Evolutionary conservation across 139 green algal genomes (phyloP), one percentile per base, ranked within the genome.

Genomic region (Limnomonas spitsbergensis): DNA sequence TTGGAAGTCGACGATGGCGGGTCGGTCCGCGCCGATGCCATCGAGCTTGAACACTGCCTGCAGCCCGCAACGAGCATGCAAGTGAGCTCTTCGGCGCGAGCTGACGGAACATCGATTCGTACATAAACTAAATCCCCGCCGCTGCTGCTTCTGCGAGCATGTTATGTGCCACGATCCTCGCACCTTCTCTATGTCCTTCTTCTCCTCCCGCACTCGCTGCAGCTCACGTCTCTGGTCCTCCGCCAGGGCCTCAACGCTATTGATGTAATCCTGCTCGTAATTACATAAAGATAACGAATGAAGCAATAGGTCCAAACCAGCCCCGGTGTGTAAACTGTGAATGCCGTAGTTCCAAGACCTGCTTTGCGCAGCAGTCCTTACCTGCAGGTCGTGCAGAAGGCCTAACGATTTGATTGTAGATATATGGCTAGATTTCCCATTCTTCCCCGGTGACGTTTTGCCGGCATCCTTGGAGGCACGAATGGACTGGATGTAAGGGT

Each of bases 211-310:
- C 0, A 87, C 38, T 2, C 74, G 73, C 66, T 82, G 67, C 2
- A 87, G 69, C 56, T 87, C 78, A 66, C 52, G 26, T 66, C 37
- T 37, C 32, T 81, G 66, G 35, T 81, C 31, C 29, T 52, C 38
- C n/a, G 76, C 76, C 24, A 69, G 24, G 31, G 38, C 40, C 40
- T 76, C 29, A 42, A 80, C 35, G 0, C 38, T 76, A 1, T 38
- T 78, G 42, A 87, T 84, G 70, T 87, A 84, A 2, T 87, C 82
- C 39, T 87, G 69, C 69, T n/a, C n/a, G n/a, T n/a, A n/a, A 76
- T 4, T 56, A 29, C 3, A 31, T 20, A 7, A 31, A 71, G 26
- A 36, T 71, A 31, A 7, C 7, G 61, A 24, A 72, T 39, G 29
- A 37, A 37, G 24, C 24, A 37, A 72, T 72, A 39, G 29, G 9